Evolutionary conservation across 352 stramenopile genomes (phyloP), one percentile per base, ranked within the genome.

Genomic region (Pythium myriotylum): DNA sequence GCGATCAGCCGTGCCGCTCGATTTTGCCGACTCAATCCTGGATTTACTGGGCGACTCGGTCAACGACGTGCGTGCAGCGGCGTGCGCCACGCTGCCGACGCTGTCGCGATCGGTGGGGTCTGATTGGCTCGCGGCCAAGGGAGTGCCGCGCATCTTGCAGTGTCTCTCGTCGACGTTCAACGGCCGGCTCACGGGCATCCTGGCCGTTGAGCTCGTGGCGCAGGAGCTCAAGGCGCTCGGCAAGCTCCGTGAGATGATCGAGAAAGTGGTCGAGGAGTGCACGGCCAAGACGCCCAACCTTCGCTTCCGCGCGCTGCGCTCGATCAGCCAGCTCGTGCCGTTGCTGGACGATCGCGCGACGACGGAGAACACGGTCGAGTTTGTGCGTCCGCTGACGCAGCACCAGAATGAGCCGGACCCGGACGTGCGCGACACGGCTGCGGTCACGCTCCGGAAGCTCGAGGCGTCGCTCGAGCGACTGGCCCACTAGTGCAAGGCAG

Each of bases 131-230:
- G 64, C 64, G 20, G 77, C 84, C 39, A 91, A 92, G 64, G 88
- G 67, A 35, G 65, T 91, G 10, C 79, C 81, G 54, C 73, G 71
- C 47, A 76, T 92, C 32, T 79, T 67, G 3, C 54, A 77, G 50
- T 92, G 79, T 35, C 69, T 94, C 55, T 74, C 86, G 27, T 84
- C 76, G 45, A 91, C 83, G 12, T 94, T 94, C 60, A 81, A 92
- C 59, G 72, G 73, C 10, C 76, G 77, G 19, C 59, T 94, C 45
- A 94, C 85, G 13, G 85, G 74, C 10, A 73, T 94, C 29, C 53
- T 78, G 16, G 85, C 85, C 41, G 73, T 92, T 22, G 85, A 94
- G 71, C 47, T 83, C 19, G 65, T 91, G 49, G 81, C 85, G 2
- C 39, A 50, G 4, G 76, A 88, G 49, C 67, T 94, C 19, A 78